phyloP scores from a whole-genome alignment of 345 rosid species.

The Moricandia arvensis region DNA sequence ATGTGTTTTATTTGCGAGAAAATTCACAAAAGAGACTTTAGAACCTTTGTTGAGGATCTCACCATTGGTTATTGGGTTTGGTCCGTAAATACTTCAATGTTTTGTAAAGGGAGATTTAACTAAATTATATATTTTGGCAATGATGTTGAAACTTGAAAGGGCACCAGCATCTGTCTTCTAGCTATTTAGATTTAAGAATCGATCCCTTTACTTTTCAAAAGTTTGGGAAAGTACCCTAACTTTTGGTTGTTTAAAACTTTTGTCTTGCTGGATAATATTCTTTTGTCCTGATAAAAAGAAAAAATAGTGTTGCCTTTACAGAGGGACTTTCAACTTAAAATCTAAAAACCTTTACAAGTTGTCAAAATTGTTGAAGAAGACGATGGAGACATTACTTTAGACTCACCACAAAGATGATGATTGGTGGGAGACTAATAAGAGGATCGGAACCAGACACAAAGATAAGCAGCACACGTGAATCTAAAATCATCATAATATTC shows the following conservation, averaged over 20 bases:
- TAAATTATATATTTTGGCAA: neutral
- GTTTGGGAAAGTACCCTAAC: neutral
- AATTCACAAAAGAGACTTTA: conserved; percentile 50
- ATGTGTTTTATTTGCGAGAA: conserved; percentile 67
- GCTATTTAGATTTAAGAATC: neutral
- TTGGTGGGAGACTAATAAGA: neutral
- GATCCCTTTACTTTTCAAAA: neutral
- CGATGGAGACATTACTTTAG: neutral
- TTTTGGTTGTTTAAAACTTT: neutral
- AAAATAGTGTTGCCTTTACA: neutral
- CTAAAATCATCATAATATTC: neutral
- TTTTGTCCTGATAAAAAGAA: neutral
- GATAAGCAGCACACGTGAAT: neutral
- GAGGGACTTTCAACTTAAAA: neutral
- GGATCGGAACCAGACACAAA: neutral
- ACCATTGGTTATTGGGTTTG: conserved; percentile 53
- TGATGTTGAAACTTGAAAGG: conserved; percentile 11
- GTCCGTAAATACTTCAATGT: conserved; percentile 25
- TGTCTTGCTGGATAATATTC: neutral
- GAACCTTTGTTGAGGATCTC: conserved; percentile 56
- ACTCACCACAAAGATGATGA: neutral
- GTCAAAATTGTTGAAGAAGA: neutral
- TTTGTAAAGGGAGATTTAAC: neutral
- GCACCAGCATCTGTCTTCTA: neutral
- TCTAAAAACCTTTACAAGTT: neutral